Percentiles rank a stretch among this genome's conserved stretches.
Conservation (phyloP, 1,284 basidiomycete genomes). For the Cryptococcus sp. region DNA sequence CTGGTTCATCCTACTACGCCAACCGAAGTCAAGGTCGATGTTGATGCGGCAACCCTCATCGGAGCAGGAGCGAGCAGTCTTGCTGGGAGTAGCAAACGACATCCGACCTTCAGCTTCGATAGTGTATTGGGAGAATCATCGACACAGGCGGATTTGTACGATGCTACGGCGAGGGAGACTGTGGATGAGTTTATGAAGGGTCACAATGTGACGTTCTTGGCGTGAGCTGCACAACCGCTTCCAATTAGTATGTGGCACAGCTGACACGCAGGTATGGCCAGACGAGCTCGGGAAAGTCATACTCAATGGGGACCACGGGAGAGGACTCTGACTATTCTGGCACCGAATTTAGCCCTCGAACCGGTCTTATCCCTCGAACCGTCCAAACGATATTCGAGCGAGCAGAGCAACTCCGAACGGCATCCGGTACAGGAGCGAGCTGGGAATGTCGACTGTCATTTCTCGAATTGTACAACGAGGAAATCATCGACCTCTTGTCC, state of each 20-base stretch:
- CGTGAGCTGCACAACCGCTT: slow-evolving; percentile 55
- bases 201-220: slow-evolving; percentile 95
- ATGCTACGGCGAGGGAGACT: slow-evolving; percentile 73
- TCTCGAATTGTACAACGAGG: slow-evolving; percentile 98
- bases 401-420: slow-evolving; percentile 68
- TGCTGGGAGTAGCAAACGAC: slow-evolving; percentile 60
- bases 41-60: slow-evolving; percentile 49
- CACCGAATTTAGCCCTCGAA: slow-evolving; percentile 47
- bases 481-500: slow-evolving; percentile 81
- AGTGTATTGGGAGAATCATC: slow-evolving; percentile 79
- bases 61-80: slow-evolving; percentile 51
- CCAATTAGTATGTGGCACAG: too few species aligned
- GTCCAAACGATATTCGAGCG: slow-evolving; percentile 83
- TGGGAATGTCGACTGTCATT: slow-evolving; percentile 57
- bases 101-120: slow-evolving; percentile 88
- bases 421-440: slow-evolving; percentile 64
- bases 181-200: slow-evolving; percentile 88
- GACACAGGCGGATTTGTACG: slow-evolving; percentile 79
- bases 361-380: slow-evolving; percentile 89
- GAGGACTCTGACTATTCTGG: slow-evolving; percentile 77
- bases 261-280: slow-evolving; percentile 63
- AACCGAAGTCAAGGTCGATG: slow-evolving; percentile 71
- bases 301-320: slow-evolving; percentile 83
- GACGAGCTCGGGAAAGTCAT: slow-evolving; percentile 93
- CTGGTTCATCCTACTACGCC: slow-evolving; percentile 67